Conservation (phyloP, 768 basidiomycete genomes). For the Termitomyces sp. region DNA sequence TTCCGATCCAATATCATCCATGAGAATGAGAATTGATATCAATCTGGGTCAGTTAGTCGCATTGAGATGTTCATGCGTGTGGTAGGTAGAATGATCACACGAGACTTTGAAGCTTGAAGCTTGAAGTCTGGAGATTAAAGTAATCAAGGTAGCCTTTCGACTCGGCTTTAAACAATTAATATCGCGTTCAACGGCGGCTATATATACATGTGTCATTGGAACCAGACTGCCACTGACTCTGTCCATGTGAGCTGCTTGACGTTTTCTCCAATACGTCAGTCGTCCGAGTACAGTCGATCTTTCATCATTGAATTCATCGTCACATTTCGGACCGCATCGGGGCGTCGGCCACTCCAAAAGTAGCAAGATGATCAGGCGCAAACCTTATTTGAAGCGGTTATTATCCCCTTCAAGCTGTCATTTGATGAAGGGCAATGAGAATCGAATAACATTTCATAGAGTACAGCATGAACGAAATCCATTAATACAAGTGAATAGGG, state of each 20-base stretch:
- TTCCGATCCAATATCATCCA: neutral
- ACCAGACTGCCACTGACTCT: neutral
- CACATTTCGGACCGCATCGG: neutral
- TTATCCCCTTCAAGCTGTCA: neutral
- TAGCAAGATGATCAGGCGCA: neutral
- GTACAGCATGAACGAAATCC: slow-evolving; percentile 6
- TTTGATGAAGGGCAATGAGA: neutral
- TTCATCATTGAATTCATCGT: neutral
- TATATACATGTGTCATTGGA: no score
- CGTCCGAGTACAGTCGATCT: neutral
- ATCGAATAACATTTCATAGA: neutral
- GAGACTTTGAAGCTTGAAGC: neutral
- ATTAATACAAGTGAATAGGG: slow-evolving; percentile 10
- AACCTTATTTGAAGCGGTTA: neutral
- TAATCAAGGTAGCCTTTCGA: neutral
- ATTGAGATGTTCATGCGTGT: no score
- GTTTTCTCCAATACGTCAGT: neutral
- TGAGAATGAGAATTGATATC: neutral
- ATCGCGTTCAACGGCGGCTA: neutral
- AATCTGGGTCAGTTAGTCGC: neutral
- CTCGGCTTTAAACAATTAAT: neutral
- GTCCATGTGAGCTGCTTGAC: neutral
- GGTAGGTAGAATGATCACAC: no score
- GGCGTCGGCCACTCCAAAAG: neutral
- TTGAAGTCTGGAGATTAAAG: neutral